Evolutionary conservation across 2,329 filamentous ascomycete species (phyloP), one percentile per base, ranked within the genome.

Genomic region (Xylaria sp.): DNA sequence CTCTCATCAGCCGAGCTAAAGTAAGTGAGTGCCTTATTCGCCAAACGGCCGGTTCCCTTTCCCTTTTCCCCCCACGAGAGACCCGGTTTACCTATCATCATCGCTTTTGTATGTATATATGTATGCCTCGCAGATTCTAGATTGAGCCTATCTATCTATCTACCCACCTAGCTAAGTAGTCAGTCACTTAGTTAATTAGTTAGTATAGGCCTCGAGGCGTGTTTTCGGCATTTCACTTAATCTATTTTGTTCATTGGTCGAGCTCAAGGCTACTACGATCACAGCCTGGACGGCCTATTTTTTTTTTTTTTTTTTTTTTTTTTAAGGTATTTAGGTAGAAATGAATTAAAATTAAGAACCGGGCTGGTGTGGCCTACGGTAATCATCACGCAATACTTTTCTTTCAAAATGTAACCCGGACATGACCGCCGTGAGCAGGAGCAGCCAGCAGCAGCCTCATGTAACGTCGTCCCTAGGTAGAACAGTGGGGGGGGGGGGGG

Each of bases 381-480:
- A 44, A 16, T 35, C 63, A 64, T 62, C 37, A 48, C 47, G 48
- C 54, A 65, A 37, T 44, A 32, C 50, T 47, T 54, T 2, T 3
- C 5, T 2, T 42, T 21, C n/a, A 3, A 40, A 8, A 25, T 6
- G 5, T 35, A 35, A 44, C 40, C 50, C 42, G 65, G 65, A 68
- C 69, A 66, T 68, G 53, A 29, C 61, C 65, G 65, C 44, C 27
- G 29, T 42, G 61, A 29, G 51, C n/a, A 27, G 21, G 6, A 65
- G 50, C 60, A 70, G 65, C 65, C n/a, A 27, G 21, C n/a, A 65
- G 50, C 60, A 70, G 65, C 65, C 65, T 68, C 65, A 70, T 70
- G 65, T 68, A 68, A 68, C 69, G 53, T 68, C 53, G 57, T 70
- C 44, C 44, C 42, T 29, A 37, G 35, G n/a, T n/a, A 42, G 1